Evolutionary conservation across 768 basidiomycete species (phyloP), one percentile per base, ranked within the genome.

Genomic region (Leccinellum luteum): DNA sequence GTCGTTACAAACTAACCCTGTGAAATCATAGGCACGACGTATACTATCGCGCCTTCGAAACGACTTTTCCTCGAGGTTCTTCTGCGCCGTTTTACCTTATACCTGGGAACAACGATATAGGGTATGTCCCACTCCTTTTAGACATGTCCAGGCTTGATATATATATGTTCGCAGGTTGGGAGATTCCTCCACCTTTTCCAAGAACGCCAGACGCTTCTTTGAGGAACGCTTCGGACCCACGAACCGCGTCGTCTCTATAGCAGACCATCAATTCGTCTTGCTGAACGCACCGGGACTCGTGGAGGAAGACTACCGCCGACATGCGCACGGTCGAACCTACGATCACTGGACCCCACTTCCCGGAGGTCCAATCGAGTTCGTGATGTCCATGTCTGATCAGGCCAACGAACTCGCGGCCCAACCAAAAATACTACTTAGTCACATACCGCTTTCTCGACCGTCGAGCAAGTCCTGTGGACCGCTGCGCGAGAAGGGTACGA

Each of bases 71-170:
- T 17, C 63, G 75, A 1, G 69, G 79, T 19, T 55, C 73, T 14
- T 72, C 73, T 3, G 69, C 76, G 15, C 66, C 75, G 1, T 76
- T 79, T 52, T 80, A 85, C 72, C 85, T 82, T 64, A 76, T 91
- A 43, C 85, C 89, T 7, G 92, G 92, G n/a, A 94, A 94, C 62
- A 87, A 86, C 61, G 92, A 94, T 63, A 79, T 94, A 47, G 85
- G 85, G 81, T 86, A 48, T 23, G 81, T 72, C 47, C 49, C 23
- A 1, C 49, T 52, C 28, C 23, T 51, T 48, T 41, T 32, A 8
- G 17, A 52, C 13, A 34, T 31, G 28, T 27, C 49, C 6, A 31
- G 17, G 3, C 5, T 41, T n/a, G 34, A n/a, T 31, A 43, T 32
- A 43, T 32, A 31, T 49, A 54, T 51, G 32, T 32, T 41, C 31